A percentile compares a stretch with the other conserved stretches of the same genome.
Conservation (phyloP, 768 basidiomycete species). For the Phylloporus sp. region DNA sequence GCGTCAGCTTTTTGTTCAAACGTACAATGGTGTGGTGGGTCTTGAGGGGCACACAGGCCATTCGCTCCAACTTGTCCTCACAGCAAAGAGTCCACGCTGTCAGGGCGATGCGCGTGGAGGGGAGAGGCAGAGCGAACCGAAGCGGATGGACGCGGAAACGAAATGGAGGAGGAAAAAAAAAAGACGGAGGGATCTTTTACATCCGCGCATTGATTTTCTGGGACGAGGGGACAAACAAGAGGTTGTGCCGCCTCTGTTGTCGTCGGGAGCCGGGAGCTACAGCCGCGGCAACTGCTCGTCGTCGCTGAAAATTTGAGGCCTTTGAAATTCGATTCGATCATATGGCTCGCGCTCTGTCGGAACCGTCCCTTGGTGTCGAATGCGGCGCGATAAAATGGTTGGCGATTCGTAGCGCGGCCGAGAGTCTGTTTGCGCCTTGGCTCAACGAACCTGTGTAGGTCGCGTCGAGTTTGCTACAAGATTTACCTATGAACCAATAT, state of each 20-base stretch:
- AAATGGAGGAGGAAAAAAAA: conserved; percentile 17
- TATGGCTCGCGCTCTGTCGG: conserved; percentile 2
- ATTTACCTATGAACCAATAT: conserved; percentile 7
- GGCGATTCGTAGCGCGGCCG: not conserved
- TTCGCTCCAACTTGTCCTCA: conserved; percentile 11
- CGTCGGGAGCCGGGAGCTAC: conserved; percentile 25
- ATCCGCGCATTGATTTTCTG: conserved; percentile 29
- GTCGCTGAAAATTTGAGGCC: conserved; percentile 22
- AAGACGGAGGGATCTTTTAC: conserved; percentile 23
- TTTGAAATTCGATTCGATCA: conserved; percentile 26
- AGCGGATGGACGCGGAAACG: conserved; percentile 26
- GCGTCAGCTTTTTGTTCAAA: conserved; percentile 13
- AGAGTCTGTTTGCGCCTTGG: not conserved
- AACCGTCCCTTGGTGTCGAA: not conserved
- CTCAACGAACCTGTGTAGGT: not conserved
- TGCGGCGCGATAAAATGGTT: not conserved
- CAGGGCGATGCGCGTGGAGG: conserved; percentile 2
- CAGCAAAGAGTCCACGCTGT: conserved; percentile 1
- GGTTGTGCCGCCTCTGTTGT: conserved; percentile 15
- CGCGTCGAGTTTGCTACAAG: not conserved
- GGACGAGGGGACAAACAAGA: conserved; percentile 19
- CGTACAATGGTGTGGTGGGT: conserved; percentile 15
- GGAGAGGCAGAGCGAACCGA: conserved; percentile 4
- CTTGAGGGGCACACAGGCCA: conserved; percentile 18
- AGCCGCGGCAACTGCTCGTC: conserved; percentile 18